Percentiles rank a stretch among this genome's conserved stretches.
phyloP scores from a whole-genome alignment of 345 rosid species.

The Brassica napus region Da-Ae NC_063435.1:14808001-14808500 shows the following conservation, averaged over 20 bases:
- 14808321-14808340: conserved; percentile 53
- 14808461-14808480: conserved; percentile 21
- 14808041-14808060: conserved; percentile 47
- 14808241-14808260: conserved; percentile 14
- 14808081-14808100: conserved; percentile 52
- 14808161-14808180: conserved; percentile 57
- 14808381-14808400: conserved; percentile 46
- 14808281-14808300: conserved; percentile 61
- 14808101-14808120: conserved; percentile 53
- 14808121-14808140: conserved; percentile 46
- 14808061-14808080: conserved; percentile 44
- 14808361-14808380: conserved; percentile 55
- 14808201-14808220: conserved; percentile 26
- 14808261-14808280: conserved; percentile 44
- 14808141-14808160: conserved; percentile 60
- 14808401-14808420: conserved; percentile 24
- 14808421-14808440: conserved; percentile 29
- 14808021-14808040: conserved; percentile 48
- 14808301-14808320: conserved; percentile 59
- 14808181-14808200: conserved; percentile 48
- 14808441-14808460: conserved; percentile 16
- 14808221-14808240: conserved; percentile 15
- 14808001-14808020: conserved; percentile 50
- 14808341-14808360: conserved; percentile 51
- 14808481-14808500: conserved; percentile 21